Percentiles rank a stretch among this genome's conserved stretches.
Conservation (phyloP, 2,329 filamentous ascomycete species). For the Aspergillus melleus region DNA sequence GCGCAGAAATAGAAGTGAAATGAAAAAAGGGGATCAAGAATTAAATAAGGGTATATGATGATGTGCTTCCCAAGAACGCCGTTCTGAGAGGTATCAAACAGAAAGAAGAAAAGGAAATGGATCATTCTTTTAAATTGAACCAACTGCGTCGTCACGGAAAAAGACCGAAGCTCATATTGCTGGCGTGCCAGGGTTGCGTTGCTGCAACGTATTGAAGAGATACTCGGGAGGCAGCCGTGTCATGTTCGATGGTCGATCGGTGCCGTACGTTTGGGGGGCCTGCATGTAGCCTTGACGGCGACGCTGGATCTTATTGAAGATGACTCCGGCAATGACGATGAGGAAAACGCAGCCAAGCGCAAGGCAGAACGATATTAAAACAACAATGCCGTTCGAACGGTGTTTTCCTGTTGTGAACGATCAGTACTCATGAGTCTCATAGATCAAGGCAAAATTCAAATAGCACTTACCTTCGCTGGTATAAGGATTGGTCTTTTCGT, state of each 20-base stretch:
- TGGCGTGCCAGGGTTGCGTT: conserved; percentile 36
- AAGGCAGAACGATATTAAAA: conserved; percentile 49
- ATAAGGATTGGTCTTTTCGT: conserved; percentile 78
- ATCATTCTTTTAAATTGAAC: conserved; percentile 8
- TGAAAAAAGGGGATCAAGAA: conserved; percentile 24
- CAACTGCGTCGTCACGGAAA: conserved; percentile 6
- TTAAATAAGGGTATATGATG: conserved; percentile 37
- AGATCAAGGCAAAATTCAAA: background rate
- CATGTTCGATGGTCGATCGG: conserved; percentile 49
- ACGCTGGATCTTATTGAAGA: conserved; percentile 49
- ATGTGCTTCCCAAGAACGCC: conserved; percentile 29
- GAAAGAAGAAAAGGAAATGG: conserved; percentile 10
- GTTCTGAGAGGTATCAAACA: conserved; percentile 22
- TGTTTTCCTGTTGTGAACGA: conserved; percentile 28
- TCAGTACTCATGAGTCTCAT: background rate
- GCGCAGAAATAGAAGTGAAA: conserved; percentile 18
- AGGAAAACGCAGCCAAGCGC: conserved; percentile 50
- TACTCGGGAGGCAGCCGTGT: conserved; percentile 48
- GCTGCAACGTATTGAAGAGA: conserved; percentile 43
- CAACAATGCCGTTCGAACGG: conserved; percentile 47
- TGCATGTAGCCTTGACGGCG: conserved; percentile 48
- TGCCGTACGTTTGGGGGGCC: conserved; percentile 45
- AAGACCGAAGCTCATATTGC: conserved; percentile 27
- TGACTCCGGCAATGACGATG: conserved; percentile 48
- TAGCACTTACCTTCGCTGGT: conserved; percentile 58